Conservation (phyloP, 225 moss, liverwort and hornwort genomes). For the Lunularia cruciata region DNA sequence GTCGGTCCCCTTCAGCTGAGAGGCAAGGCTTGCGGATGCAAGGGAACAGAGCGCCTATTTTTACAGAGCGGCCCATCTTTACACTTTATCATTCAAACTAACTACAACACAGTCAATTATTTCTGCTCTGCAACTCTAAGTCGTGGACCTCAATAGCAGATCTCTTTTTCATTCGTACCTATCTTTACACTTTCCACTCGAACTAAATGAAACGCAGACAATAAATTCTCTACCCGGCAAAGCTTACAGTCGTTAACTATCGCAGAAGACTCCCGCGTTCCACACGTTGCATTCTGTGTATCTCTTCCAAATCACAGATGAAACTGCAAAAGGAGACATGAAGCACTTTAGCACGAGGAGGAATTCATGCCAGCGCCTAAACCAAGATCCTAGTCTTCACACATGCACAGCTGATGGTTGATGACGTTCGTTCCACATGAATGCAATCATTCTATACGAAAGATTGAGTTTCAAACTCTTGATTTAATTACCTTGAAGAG, state of each 20-base stretch:
- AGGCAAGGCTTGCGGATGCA: too few species aligned
- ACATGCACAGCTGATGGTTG: neutral
- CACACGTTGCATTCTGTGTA: slow-evolving; percentile 79
- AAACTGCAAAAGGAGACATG: slow-evolving; percentile 66
- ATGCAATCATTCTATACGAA: too few species aligned
- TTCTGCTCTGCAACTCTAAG: too few species aligned
- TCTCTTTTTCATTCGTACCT: neutral
- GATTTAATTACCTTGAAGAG: slow-evolving; percentile 60
- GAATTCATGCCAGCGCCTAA: neutral
- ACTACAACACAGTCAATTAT: too few species aligned
- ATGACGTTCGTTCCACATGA: neutral
- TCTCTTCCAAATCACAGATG: slow-evolving; percentile 84
- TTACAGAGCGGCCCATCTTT: too few species aligned
- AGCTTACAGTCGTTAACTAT: neutral
- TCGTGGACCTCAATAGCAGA: too few species aligned
- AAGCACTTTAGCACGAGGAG: too few species aligned
- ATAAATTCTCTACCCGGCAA: neutral
- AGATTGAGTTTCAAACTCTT: too few species aligned
- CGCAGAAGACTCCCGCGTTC: slow-evolving; percentile 74
- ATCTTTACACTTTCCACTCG: neutral
- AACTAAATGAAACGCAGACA: neutral
- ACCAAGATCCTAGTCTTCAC: neutral
- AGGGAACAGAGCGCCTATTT: too few species aligned
- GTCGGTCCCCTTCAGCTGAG: too few species aligned
- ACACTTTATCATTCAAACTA: too few species aligned